These are phyloP conservation scores for Kwoniella dejecticola DNA, from an alignment of 768 basidiomycete species.

Conservation along the genomic window DNA sequence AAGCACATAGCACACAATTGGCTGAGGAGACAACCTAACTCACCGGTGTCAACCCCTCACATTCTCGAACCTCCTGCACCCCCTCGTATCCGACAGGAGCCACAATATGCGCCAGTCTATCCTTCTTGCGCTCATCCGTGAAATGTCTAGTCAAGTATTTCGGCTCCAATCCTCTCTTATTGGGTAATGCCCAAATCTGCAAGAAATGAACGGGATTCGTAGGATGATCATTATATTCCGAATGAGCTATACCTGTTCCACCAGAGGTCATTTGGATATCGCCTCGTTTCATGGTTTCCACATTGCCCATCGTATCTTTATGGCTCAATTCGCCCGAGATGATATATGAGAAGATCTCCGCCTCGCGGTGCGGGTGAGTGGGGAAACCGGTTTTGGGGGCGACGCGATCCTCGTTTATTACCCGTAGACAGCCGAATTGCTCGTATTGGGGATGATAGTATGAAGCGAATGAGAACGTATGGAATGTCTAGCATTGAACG, in stretches of 20 bases:
- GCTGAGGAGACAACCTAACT: conserved; percentile 9
- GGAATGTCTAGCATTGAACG: conserved; percentile 29
- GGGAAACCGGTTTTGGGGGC: conserved; percentile 73
- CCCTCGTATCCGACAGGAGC: conserved; percentile 68
- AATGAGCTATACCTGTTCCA: conserved; percentile 85
- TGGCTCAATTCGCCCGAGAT: conserved; percentile 56
- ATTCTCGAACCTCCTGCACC: conserved; percentile 68
- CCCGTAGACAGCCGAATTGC: conserved; percentile 73
- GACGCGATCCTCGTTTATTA: conserved; percentile 73
- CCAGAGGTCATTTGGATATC: conserved; percentile 89
- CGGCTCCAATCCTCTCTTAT: conserved; percentile 62
- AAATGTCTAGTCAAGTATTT: conserved; percentile 86
- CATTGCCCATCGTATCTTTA: conserved; percentile 88
- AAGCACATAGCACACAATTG: too few species aligned
- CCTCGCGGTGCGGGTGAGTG: conserved; percentile 68
- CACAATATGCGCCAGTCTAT: conserved; percentile 72
- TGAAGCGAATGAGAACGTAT: conserved; percentile 56
- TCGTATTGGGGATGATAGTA: conserved; percentile 67
- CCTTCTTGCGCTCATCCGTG: conserved; percentile 75
- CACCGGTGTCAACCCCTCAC: conserved; percentile 74
- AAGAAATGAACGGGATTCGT: conserved; percentile 61
- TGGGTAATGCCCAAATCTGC: conserved; percentile 71
- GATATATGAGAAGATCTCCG: conserved; percentile 90
- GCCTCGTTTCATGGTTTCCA: conserved; percentile 83
- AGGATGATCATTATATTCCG: conserved; percentile 63